Conservation (phyloP, 768 basidiomycete genomes). For the Candolleomyces eurysporus region DNA sequence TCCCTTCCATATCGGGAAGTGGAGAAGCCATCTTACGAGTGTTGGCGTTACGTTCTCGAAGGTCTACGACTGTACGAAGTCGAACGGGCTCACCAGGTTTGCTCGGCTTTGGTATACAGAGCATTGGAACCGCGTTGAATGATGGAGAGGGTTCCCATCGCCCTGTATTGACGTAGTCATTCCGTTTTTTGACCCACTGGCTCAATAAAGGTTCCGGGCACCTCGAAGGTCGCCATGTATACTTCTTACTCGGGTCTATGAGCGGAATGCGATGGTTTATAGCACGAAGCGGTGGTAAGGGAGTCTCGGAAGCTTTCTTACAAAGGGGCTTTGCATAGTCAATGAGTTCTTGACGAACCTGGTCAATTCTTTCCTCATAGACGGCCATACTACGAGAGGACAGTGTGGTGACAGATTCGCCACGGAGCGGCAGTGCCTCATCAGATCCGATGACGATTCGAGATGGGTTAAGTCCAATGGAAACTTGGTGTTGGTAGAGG, state of each 20-base stretch:
- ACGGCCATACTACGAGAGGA: slow-evolving; percentile 8
- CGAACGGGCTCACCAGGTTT: slow-evolving; percentile 9
- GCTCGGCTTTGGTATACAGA: slow-evolving; percentile 29
- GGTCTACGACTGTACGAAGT: slow-evolving; percentile 30
- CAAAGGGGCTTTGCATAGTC: slow-evolving; percentile 24
- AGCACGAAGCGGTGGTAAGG: slow-evolving; percentile 32
- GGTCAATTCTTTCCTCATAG: slow-evolving; percentile 8
- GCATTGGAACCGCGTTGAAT: slow-evolving; percentile 33
- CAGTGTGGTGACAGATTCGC: slow-evolving; percentile 9
- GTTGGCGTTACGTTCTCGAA: slow-evolving; percentile 36
- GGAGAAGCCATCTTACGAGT: slow-evolving; percentile 35
- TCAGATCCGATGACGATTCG: slow-evolving; percentile 24
- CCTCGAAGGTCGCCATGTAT: slow-evolving; percentile 28
- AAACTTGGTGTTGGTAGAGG: slow-evolving; percentile 29
- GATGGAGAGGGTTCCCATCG: slow-evolving; percentile 29
- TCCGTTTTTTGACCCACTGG: slow-evolving; percentile 25
- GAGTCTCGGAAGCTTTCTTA: slow-evolving; percentile 23
- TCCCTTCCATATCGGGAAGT: slow-evolving; percentile 38
- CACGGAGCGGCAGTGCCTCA: slow-evolving; percentile 13
- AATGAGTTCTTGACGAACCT: slow-evolving; percentile 12
- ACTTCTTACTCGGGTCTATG: slow-evolving; percentile 27
- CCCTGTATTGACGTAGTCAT: slow-evolving; percentile 25
- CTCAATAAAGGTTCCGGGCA: slow-evolving; percentile 32
- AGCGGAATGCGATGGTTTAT: slow-evolving; percentile 42
- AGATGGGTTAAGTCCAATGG: slow-evolving; percentile 25